Base-by-base conservation (phyloP, 495 filamentous ascomycete genomes). In the Physcia stellaris region DNA sequence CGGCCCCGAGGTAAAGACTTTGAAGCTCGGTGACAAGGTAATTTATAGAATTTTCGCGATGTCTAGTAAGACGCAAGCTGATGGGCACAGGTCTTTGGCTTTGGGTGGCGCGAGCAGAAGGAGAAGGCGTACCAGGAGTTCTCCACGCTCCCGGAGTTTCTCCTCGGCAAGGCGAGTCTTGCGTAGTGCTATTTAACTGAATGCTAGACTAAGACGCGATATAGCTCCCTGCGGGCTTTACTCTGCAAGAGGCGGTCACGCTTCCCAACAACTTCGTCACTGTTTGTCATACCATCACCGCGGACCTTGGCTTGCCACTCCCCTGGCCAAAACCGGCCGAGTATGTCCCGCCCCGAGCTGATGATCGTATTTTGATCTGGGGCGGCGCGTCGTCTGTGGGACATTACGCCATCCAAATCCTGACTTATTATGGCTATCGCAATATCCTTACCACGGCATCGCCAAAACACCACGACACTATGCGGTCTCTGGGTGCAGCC, bases 201-300 rank as follows among this genome's bases (percentile, higher is more conserved):
- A 13, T 2, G 56, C 9, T 51, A 48, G 32, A 45, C 17, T 11
- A 36, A 13, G 21, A 22, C 21, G 31, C 15, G 4, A 38, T 43
- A 53, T 45, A 55, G 56, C 28, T 70, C 10, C 65, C 64, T 0
- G 39, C 49, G 6, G 49, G 51, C 20, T 39, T 63, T 35, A 51
- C 47, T 0, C 38, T 63, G 21, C 46, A 60, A 39, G 53, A 68
- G 44, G 71, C 65, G 1, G 60, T 70, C 4, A 64, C 66, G 0
- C 48, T 73, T 3, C 58, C 66, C 1, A 62, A 67, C 29, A 72
- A 71, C 35, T 41, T 73, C 34, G 58, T 71, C n/a, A 72, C 67
- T 1, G 62, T 63, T 1, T 64, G 69, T 40, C 60, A 73, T 39
- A 53, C 59, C 13, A 31, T 71, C 5, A 57, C 57, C 3, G 48